These are phyloP conservation scores for Candida ficus DNA, from an alignment of 805 yeast genomes.

Conservation along the genomic window DNA sequence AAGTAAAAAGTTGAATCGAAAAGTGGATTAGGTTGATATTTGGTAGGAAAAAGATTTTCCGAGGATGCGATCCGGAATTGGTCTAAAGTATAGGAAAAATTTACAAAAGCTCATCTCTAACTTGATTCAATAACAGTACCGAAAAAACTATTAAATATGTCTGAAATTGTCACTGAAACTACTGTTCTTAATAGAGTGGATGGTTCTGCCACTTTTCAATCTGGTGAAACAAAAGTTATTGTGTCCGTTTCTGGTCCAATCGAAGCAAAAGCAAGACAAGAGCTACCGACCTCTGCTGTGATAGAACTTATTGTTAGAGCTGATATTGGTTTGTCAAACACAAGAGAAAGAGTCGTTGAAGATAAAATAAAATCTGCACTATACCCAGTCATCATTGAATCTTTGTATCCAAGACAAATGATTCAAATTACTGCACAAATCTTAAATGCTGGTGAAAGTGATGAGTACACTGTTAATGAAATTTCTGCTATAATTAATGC, in stretches of 20 bases:
- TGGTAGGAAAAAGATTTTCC: neutral
- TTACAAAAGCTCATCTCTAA: slow-evolving; percentile 1
- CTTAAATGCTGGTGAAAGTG: slow-evolving; percentile 46
- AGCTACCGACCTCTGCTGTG: slow-evolving; percentile 71
- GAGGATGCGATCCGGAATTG: neutral
- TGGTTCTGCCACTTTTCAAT: slow-evolving; percentile 64
- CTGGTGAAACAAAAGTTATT: slow-evolving; percentile 52
- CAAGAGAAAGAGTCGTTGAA: slow-evolving; percentile 74
- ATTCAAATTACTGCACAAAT: slow-evolving; percentile 67
- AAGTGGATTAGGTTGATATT: too few species aligned
- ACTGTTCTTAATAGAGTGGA: slow-evolving; percentile 54
- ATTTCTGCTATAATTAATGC: slow-evolving; percentile 49
- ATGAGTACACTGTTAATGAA: slow-evolving; percentile 24
- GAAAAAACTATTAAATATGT: neutral
- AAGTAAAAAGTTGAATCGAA: too few species aligned
- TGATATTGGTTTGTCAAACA: slow-evolving; percentile 63
- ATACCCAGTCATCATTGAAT: slow-evolving; percentile 52
- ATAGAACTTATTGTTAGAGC: slow-evolving; percentile 80
- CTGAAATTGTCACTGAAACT: slow-evolving; percentile 13
- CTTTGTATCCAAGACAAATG: slow-evolving; percentile 73
- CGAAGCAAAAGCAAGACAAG: slow-evolving; percentile 79
- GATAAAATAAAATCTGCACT: slow-evolving; percentile 62
- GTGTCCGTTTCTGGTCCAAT: slow-evolving; percentile 89
- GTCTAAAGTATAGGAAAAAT: neutral
- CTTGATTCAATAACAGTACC: neutral